Conservation (phyloP, 202 grass and related monocot species). For the Setaria italica region DNA sequence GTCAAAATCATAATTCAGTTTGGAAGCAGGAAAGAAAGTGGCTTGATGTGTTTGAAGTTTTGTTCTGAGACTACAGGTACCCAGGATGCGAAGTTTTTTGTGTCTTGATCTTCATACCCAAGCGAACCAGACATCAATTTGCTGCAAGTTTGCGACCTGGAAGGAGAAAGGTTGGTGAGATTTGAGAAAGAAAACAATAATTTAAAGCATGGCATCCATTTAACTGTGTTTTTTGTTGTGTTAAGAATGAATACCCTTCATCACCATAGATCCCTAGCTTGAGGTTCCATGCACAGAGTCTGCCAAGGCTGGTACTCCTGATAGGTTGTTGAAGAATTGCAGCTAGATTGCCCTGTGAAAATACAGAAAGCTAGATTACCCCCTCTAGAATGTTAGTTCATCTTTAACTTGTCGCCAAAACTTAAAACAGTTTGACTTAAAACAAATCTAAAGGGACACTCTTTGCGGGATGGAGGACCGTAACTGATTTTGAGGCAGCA, state of each 20-base stretch:
- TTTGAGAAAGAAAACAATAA: not conserved
- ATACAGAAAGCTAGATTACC: not conserved
- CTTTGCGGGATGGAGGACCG: no score
- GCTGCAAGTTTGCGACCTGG: not conserved
- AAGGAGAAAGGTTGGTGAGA: slow-evolving; percentile 1
- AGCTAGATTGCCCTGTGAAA: slow-evolving; percentile 53
- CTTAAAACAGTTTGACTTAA: no score
- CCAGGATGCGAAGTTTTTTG: slow-evolving; percentile 28
- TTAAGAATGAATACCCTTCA: slow-evolving; percentile 51
- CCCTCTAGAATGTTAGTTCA: not conserved
- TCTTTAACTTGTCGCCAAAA: not conserved
- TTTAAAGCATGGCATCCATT: not conserved
- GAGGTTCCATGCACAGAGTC: slow-evolving; percentile 66
- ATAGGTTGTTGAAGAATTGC: slow-evolving; percentile 60
- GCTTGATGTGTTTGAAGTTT: not conserved
- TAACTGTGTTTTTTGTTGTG: not conserved
- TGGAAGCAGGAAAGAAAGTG: not conserved
- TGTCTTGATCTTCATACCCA: slow-evolving; percentile 20
- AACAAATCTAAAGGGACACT: no score
- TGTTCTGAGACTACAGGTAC: not conserved
- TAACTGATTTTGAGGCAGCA: not conserved
- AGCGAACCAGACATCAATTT: slow-evolving; percentile 17
- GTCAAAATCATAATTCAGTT: not conserved
- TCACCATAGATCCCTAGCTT: slow-evolving; percentile 71
- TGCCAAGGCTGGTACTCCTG: slow-evolving; percentile 55